Conservation (phyloP, 2,329 filamentous ascomycete genomes). For the Thielaviopsis euricoi region DNA sequence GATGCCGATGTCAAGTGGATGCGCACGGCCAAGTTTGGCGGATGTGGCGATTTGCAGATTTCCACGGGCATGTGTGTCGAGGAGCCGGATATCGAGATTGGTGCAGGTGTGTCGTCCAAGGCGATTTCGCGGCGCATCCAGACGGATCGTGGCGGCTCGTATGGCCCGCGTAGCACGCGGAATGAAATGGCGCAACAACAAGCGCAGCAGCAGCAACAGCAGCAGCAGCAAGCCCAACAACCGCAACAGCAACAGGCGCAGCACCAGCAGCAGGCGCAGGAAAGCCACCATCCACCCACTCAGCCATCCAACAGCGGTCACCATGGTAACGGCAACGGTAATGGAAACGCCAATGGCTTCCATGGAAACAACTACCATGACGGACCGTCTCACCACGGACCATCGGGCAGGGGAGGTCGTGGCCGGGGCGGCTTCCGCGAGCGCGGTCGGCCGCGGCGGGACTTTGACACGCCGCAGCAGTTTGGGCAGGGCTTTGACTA, state of each 20-base stretch:
- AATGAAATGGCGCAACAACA: constrained; percentile 16
- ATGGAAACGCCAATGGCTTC: neutral
- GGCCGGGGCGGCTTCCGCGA: constrained; percentile 9
- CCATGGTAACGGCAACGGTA: neutral
- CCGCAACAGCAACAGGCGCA: neutral
- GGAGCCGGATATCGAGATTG: constrained; percentile 97
- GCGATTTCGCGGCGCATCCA: constrained; percentile 55
- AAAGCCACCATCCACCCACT: neutral
- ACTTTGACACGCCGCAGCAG: constrained; percentile 11
- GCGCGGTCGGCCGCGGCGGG: constrained; percentile 7
- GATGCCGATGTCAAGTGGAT: constrained; percentile 98
- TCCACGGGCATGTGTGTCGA: constrained; percentile 78
- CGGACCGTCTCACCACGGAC: constrained; percentile 1
- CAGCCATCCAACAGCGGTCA: neutral
- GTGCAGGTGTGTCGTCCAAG: constrained; percentile 91
- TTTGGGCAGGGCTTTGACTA: constrained; percentile 11
- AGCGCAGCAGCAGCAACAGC: neutral
- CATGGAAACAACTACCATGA: constrained; percentile 14
- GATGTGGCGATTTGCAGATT: constrained; percentile 70
- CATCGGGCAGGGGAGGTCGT: constrained; percentile 7
- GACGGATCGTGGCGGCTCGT: constrained; percentile 48
- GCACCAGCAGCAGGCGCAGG: neutral
- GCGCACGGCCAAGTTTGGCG: constrained; percentile 80
- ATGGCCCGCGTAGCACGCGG: constrained; percentile 47
- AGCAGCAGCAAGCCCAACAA: neutral